Percentiles rank a stretch among this genome's conserved stretches.
These are phyloP conservation scores for Monoraphidium neglectum DNA, from an alignment of 139 green algal genomes.

Conservation along the genomic window DNA sequence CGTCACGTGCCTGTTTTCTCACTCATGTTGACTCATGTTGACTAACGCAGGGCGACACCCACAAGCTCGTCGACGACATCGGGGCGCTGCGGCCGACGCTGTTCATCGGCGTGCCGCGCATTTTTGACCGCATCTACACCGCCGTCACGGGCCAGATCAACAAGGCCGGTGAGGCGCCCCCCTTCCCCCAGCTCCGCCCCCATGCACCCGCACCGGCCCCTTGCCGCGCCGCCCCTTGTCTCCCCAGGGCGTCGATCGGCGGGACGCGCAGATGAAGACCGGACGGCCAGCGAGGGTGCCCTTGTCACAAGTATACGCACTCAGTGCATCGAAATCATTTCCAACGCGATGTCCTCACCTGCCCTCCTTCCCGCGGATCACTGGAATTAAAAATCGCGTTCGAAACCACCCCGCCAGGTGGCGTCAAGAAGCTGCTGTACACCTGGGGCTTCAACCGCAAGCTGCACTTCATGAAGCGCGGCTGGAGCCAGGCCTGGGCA, in stretches of 20 bases:
- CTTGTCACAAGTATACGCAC: too few relatives aligned
- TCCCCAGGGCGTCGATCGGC: too few relatives aligned
- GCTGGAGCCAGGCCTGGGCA: slow-evolving; percentile 56
- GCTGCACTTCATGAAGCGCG: slow-evolving; percentile 67
- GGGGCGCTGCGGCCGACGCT: slow-evolving; percentile 80
- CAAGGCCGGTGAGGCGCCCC: too few relatives aligned
- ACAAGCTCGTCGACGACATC: slow-evolving; percentile 84
- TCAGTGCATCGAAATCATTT: neutral
- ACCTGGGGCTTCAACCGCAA: slow-evolving; percentile 77
- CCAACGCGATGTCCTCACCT: too few relatives aligned
- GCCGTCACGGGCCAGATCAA: slow-evolving; percentile 47
- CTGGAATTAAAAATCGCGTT: too few relatives aligned
- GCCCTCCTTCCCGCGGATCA: too few relatives aligned
- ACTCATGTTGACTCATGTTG: neutral
- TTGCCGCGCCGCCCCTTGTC: neutral
- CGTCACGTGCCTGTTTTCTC: too few relatives aligned
- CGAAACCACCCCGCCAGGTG: slow-evolving; percentile 38
- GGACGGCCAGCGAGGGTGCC: too few relatives aligned
- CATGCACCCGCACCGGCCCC: too few relatives aligned
- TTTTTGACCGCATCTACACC: slow-evolving; percentile 96
- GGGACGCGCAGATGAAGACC: too few relatives aligned
- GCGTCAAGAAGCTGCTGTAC: slow-evolving; percentile 66
- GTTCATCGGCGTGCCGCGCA: slow-evolving; percentile 93
- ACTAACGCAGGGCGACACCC: slow-evolving; percentile 70
- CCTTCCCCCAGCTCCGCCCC: too few relatives aligned